Conservation (phyloP, 345 rosid species). For the Arabis alpina region DNA sequence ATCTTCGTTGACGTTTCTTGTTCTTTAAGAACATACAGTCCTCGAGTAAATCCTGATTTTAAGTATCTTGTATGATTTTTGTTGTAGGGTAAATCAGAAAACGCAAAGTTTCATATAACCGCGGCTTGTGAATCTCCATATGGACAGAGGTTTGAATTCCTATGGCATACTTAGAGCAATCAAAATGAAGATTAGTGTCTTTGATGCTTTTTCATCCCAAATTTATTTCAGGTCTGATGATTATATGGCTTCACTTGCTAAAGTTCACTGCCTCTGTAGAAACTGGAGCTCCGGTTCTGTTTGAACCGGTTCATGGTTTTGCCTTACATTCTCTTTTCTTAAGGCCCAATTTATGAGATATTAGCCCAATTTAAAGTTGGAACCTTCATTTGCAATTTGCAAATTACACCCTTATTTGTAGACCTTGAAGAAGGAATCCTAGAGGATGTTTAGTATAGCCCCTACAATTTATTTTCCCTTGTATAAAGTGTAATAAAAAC, state of each 20-base stretch:
- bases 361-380: slow-evolving; percentile 13
- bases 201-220: slow-evolving; percentile 14
- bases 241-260: slow-evolving; percentile 89
- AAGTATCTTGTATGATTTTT: neutral
- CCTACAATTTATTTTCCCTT: neutral
- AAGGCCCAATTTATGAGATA: slow-evolving; percentile 10
- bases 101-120: slow-evolving; percentile 63
- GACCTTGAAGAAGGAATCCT: neutral
- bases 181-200: neutral
- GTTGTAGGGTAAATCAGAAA: slow-evolving; percentile 64
- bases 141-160: slow-evolving; percentile 65
- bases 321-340: neutral
- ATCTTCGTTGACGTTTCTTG: too few relatives aligned
- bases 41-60: neutral
- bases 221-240: slow-evolving; percentile 76
- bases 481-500: neutral
- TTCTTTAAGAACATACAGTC: neutral
- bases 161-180: neutral
- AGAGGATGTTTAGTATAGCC: neutral
- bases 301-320: slow-evolving; percentile 21
- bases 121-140: slow-evolving; percentile 69
- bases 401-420: neutral
- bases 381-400: neutral
- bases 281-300: slow-evolving; percentile 54
- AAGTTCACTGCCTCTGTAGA: slow-evolving; percentile 75